Evolutionary conservation across 495 filamentous ascomycete genomes (phyloP).

Genomic region (Collariella sp.): DNA sequence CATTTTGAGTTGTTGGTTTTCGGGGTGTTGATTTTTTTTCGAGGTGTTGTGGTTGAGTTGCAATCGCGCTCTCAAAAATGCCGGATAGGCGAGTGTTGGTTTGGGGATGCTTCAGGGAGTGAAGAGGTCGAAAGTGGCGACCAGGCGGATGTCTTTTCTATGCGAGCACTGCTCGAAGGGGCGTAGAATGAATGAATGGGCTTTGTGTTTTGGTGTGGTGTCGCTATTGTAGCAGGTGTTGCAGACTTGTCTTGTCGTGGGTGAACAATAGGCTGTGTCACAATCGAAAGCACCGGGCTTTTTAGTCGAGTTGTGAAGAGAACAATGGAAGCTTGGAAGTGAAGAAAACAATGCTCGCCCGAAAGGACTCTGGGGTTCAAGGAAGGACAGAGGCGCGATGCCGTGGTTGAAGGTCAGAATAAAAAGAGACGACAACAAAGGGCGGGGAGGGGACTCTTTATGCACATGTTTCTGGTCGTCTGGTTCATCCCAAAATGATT

Average conservation of each 20-base stretch:
- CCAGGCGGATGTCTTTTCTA: conserved; percentile 5
- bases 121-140: conserved; percentile 5
- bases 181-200: conserved; percentile 12
- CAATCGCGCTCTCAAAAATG: conserved; percentile 10
- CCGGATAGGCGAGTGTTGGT: conserved; percentile 12
- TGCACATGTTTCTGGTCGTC: conserved; percentile 25
- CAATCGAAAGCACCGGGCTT: conserved; percentile 20
- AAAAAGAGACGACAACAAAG: conserved; percentile 4
- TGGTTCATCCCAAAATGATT: conserved; percentile 18
- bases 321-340: conserved; percentile 11
- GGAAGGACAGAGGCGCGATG: conserved; percentile 19
- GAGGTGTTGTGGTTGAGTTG: not conserved
- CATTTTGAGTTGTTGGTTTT: conserved; percentile 24
- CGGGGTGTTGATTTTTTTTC: not conserved
- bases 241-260: not conserved
- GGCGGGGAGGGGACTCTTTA: conserved; percentile 19
- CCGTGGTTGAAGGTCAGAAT: conserved; percentile 12
- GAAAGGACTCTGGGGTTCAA: conserved; percentile 12
- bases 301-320: conserved; percentile 6
- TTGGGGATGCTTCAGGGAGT: conserved; percentile 1
- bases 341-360: conserved; percentile 14
- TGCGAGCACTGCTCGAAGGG: conserved; percentile 18
- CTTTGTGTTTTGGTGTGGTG: conserved; percentile 1
- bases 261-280: conserved; percentile 10
- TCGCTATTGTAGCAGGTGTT: conserved; percentile 11